These are phyloP conservation scores for Colletotrichum ledebouriae DNA, from an alignment of 2,329 filamentous ascomycete species.

Conservation along the genomic window DNA sequence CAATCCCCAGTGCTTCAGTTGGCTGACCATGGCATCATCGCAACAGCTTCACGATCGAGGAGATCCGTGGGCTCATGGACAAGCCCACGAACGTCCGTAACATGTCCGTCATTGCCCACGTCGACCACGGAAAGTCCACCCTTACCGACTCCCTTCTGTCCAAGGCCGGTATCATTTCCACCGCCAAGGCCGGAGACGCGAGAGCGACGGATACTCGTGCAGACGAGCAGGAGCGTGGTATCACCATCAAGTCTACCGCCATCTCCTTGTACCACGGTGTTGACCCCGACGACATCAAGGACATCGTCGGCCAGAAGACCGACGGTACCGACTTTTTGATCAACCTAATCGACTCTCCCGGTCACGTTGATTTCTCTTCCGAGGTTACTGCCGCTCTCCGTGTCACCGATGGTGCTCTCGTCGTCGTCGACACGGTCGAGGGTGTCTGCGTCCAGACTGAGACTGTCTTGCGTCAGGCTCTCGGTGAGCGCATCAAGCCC, in stretches of 20 bases:
- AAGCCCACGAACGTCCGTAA: constrained; percentile 85
- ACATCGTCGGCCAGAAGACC: constrained; percentile 89
- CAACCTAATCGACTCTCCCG: constrained; percentile 99
- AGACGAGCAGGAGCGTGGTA: constrained; percentile 99
- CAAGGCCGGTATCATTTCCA: constrained; percentile 99
- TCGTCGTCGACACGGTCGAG: constrained; percentile 99
- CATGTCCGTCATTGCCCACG: constrained; percentile 99
- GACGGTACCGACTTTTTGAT: constrained; percentile 98
- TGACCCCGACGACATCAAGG: constrained; percentile 90
- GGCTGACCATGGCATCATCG: constrained; percentile 63
- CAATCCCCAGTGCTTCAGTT: constrained; percentile 7
- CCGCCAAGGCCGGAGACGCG: constrained; percentile 94
- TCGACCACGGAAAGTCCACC: constrained; percentile 99
- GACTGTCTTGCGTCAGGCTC: constrained; percentile 98
- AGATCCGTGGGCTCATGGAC: constrained; percentile 85
- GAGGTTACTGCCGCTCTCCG: constrained; percentile 99
- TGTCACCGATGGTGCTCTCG: constrained; percentile 99
- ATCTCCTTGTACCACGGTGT: constrained; percentile 97
- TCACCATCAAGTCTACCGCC: constrained; percentile 99
- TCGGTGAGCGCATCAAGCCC: constrained; percentile 99
- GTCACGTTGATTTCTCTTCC: constrained; percentile 99
- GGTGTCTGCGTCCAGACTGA: constrained; percentile 99
- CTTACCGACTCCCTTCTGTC: constrained; percentile 99
- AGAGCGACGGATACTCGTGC: constrained; percentile 97
- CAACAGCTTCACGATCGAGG: constrained; percentile 97